Base-by-base conservation (phyloP, 1,284 basidiomycete genomes). In the Afroboletus lepidellus region DNA sequence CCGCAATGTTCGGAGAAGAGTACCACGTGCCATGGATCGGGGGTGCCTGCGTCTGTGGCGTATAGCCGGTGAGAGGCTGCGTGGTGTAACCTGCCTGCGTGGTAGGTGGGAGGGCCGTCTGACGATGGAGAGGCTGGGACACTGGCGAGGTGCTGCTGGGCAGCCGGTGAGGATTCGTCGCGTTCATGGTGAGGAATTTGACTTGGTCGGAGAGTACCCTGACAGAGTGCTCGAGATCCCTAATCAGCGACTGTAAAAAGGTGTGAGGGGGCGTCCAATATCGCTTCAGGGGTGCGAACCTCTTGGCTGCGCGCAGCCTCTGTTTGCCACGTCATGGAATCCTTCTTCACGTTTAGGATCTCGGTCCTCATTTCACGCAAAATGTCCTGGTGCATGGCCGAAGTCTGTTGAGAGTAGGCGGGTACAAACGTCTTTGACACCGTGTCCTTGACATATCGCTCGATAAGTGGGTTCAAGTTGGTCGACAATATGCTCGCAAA, bases 371-470 rank as follows among this genome's bases (percentile, higher is more conserved):
- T 77, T 67, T 90, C 87, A 24, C 83, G 78, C 33, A 87, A 70
- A 13, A 92, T 74, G 45, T 90, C 87, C 64, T 91, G 87, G 61
- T 91, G 86, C 77, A 91, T 81, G 4, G 75, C 72, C 18, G 80
- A 77, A 13, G 86, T 79, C 59, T 87, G 84, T 57, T 86, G 82
- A 45, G 82, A 79, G 66, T 85, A 86, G 24, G 84, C 76, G 1
- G 90, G 90, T 34, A 91, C 74, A 61, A 93, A 80, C 0, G 77
- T 80, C 70, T 87, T 86, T 30, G 76, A 75, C 59, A 92, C 78
- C 9, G 84, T 76, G 13, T 92, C 90, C 73, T 91, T 90, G 63
- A 92, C 81, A 60, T 90, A 85, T 53, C 83, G 77, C 66, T 90
- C 88, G 56, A 92, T 82, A 47, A 87, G 66, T 12, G 89, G 87